Evolutionary conservation across 1,284 basidiomycete species (phyloP), one percentile per base, ranked within the genome.

Genomic region (Agroathelia rolfsii): DNA sequence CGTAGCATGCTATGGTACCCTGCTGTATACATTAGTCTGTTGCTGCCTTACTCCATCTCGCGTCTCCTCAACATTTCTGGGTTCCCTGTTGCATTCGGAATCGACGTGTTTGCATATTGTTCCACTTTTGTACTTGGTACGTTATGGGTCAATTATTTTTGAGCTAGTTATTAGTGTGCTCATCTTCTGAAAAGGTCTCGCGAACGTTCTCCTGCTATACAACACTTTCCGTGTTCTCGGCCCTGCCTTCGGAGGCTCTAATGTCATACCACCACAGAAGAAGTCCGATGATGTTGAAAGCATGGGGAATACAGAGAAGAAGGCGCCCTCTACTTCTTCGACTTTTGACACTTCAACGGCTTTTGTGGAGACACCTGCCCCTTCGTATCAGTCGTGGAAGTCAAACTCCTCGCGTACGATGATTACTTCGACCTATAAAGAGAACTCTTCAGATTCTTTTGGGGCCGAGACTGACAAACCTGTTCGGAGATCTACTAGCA

Each of bases 181-280:
- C 15, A 49, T 21, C 22, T 25, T 22, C 14, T 28, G 13, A 6
- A 26, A 32, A 83, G 80, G 77, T 27, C 44, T 73, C 15, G 68
- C 69, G 9, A 76, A 82, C 43, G 73, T 76, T 13, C 37, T 65
- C 6, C 58, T 82, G n/a, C 61, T 81, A 17, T 72, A 66, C 55
- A 80, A 77, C 47, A 79, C 74, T 3, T 66, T 80, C 45, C 65
- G 72, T n/a, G 62, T 78, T 29, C 55, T 83, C 22, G 59, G 62
- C n/a, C 68, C 69, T 14, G 67, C 66, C 16, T 64, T 76, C 42
- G 53, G n/a, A n/a, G n/a, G n/a, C n/a, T n/a, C n/a, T n/a, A n/a
- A 32, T 27, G 40, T 8, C 32, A 34, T 36, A 7, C 34, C 7
- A 16, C 28, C 24, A n/a, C n/a, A 26, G 29, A 29, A 26, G 5